phyloP scores from a whole-genome alignment of 345 rosid genomes.

The Boechera stricta region DNA sequence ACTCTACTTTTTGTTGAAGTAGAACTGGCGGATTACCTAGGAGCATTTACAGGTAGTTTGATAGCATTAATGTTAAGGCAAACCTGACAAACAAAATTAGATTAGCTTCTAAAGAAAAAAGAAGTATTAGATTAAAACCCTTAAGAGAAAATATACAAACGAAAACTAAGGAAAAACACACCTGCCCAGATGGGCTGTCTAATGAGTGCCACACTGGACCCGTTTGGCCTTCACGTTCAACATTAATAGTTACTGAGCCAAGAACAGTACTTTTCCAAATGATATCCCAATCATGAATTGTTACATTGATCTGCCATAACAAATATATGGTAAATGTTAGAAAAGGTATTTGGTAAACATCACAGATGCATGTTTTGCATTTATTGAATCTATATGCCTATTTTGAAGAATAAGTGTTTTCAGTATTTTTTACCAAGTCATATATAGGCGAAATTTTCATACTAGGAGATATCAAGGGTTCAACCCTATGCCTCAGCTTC shows the following conservation, averaged over 20 bases:
- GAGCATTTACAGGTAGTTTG: constrained; percentile 62
- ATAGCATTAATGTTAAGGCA: constrained; percentile 85
- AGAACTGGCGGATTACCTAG: constrained; percentile 60
- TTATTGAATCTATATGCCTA: background rate
- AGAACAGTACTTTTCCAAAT: constrained; percentile 98
- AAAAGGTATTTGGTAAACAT: constrained; percentile 16
- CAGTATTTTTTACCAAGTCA: background rate
- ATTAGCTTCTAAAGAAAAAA: constrained; percentile 31
- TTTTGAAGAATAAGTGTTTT: background rate
- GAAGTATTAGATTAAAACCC: background rate
- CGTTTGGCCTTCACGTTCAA: constrained; percentile 91
- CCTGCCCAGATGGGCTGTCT: constrained; percentile 97
- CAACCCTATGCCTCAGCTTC: background rate
- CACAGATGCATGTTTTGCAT: constrained; percentile 2
- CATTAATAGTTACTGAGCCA: constrained; percentile 86
- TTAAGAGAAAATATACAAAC: background rate
- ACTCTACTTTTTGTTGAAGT: constrained; percentile 8
- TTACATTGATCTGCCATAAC: constrained; percentile 75
- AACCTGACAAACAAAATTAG: constrained; percentile 61
- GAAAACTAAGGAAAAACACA: constrained; percentile 42
- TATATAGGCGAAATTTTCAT: background rate
- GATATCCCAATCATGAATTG: constrained; percentile 99
- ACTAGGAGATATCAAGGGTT: constrained; percentile 7
- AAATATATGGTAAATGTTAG: constrained; percentile 11
- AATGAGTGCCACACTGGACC: constrained; percentile 87